phyloP scores from a whole-genome alignment of 306 rosid species.

The Castanea crenata region DNA sequence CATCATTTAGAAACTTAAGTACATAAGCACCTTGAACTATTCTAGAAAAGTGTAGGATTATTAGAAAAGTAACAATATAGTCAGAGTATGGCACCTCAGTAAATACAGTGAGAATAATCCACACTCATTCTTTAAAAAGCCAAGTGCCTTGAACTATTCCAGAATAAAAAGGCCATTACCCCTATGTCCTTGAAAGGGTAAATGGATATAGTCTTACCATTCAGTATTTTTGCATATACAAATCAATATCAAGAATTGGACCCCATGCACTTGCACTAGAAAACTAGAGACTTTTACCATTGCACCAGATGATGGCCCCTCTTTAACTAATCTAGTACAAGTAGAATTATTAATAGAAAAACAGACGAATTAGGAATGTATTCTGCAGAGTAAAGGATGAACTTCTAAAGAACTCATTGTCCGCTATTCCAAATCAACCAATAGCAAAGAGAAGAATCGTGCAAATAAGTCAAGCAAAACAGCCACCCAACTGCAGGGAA shows the following conservation, averaged over 20 bases:
- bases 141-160: too few relatives aligned
- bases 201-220: neutral
- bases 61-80: too few relatives aligned
- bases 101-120: neutral
- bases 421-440: neutral
- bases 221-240: neutral
- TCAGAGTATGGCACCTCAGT: neutral
- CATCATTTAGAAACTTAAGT: neutral
- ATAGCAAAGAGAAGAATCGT: neutral
- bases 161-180: neutral
- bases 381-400: neutral
- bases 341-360: neutral
- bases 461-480: too few relatives aligned
- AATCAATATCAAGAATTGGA: neutral
- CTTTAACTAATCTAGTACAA: neutral
- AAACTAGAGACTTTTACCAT: neutral
- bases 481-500: too few relatives aligned
- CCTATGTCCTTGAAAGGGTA: neutral
- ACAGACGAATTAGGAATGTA: neutral
- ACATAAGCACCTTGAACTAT: too few relatives aligned
- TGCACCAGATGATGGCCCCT: neutral
- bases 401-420: neutral
- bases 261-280: neutral
- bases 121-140: neutral
- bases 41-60: too few relatives aligned